phyloP scores from a whole-genome alignment of 352 stramenopile genomes.

The Pilasporangium apinafurcum region DNA sequence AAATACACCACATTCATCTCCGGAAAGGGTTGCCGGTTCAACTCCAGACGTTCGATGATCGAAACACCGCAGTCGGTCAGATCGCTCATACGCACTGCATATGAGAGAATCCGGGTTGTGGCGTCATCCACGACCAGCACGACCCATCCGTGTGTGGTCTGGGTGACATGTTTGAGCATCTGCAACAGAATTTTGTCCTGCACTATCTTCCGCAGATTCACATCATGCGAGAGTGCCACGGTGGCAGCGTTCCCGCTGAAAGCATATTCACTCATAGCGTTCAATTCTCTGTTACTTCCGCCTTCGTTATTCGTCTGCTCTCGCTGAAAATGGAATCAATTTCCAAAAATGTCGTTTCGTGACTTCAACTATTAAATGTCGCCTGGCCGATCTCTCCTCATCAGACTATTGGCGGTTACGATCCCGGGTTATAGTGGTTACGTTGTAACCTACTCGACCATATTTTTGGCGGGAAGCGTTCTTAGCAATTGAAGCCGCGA shows the following conservation, averaged over 20 bases:
- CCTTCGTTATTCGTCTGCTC: no score
- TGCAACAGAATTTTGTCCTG: slow-evolving; percentile 76
- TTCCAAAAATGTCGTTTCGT: no score
- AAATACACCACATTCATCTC: slow-evolving; percentile 98
- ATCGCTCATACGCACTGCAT: slow-evolving; percentile 97
- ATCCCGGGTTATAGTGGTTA: no score
- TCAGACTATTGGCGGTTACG: no score
- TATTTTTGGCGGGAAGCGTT: slow-evolving; percentile 28
- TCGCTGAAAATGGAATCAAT: no score
- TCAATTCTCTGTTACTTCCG: no score
- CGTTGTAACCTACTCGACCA: no score
- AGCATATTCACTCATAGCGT: no score
- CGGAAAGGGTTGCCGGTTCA: slow-evolving; percentile 92
- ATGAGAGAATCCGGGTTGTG: slow-evolving; percentile 91
- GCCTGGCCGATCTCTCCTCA: no score
- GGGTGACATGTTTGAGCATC: slow-evolving; percentile 80
- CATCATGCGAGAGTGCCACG: slow-evolving; percentile 40
- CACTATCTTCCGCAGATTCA: slow-evolving; percentile 73
- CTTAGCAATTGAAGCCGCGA: slow-evolving; percentile 1
- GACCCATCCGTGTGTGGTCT: slow-evolving; percentile 71
- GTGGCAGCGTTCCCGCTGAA: background rate
- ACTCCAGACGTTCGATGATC: slow-evolving; percentile 94
- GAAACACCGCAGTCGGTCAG: slow-evolving; percentile 96
- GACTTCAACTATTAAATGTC: no score
- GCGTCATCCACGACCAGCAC: slow-evolving; percentile 95